A percentile compares a stretch with the other conserved stretches of the same genome.
Evolutionary conservation across 495 filamentous ascomycete species (phyloP).

Genomic region (Friedmanniomyces simplex): DNA sequence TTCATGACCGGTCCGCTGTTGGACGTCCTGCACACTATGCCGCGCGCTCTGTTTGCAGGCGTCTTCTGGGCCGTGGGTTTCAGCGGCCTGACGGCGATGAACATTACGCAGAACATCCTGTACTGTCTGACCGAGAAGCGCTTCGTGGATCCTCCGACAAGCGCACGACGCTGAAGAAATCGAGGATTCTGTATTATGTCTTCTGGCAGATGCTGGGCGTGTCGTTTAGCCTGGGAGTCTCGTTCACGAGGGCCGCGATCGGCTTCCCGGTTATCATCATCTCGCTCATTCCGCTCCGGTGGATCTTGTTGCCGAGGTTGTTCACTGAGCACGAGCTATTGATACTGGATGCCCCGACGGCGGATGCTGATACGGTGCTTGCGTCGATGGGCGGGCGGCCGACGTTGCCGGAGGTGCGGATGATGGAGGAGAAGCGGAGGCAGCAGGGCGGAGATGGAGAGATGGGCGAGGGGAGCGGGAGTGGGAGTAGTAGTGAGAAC

Average conservation of each 20-base stretch:
- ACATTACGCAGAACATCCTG: slow-evolving; percentile 70
- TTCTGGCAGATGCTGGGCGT: slow-evolving; percentile 67
- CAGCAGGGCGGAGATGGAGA: slow-evolving; percentile 2
- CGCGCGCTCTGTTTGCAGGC: slow-evolving; percentile 76
- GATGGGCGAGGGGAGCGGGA: slow-evolving; percentile 1
- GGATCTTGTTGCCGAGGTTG: slow-evolving; percentile 58
- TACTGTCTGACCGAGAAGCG: slow-evolving; percentile 59
- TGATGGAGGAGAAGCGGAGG: slow-evolving; percentile 14
- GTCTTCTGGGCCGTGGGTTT: slow-evolving; percentile 94
- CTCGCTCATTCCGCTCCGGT: slow-evolving; percentile 64
- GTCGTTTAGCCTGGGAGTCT: slow-evolving; percentile 83
- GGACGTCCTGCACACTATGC: slow-evolving; percentile 72
- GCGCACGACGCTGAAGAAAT: slow-evolving; percentile 42
- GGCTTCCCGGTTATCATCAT: slow-evolving; percentile 84
- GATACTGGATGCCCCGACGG: slow-evolving; percentile 52
- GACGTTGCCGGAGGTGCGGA: slow-evolving; percentile 21
- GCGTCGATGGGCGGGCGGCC: slow-evolving; percentile 30
- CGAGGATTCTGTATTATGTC: slow-evolving; percentile 51
- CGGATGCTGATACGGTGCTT: slow-evolving; percentile 22
- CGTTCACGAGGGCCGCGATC: slow-evolving; percentile 88
- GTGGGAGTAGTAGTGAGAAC: slow-evolving; percentile 7
- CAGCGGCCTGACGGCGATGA: slow-evolving; percentile 52
- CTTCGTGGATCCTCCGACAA: slow-evolving; percentile 57
- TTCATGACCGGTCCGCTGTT: slow-evolving; percentile 84
- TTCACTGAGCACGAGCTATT: slow-evolving; percentile 59